phyloP scores from a whole-genome alignment of 202 grass and related monocot species.

The Dendrocalamus latiflorus region DNA sequence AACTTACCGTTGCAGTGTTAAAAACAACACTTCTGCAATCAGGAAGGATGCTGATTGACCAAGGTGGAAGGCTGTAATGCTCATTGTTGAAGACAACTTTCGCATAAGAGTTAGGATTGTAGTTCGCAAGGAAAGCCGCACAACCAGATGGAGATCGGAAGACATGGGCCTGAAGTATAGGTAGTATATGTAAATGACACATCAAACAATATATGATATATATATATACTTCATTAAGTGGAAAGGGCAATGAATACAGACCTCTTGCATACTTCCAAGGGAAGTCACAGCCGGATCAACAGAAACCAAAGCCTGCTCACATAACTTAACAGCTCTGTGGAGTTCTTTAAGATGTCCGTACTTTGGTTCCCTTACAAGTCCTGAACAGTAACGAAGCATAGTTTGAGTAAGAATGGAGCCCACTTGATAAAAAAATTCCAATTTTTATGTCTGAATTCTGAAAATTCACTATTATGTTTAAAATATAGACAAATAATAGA shows the following conservation, averaged over 20 bases:
- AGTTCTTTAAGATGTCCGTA: constrained; percentile 93
- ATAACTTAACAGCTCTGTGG: constrained; percentile 92
- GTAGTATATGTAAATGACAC: constrained; percentile 18
- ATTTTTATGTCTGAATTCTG: not conserved
- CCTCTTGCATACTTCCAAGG: constrained; percentile 91
- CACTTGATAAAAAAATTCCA: not conserved
- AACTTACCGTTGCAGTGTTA: constrained; percentile 88
- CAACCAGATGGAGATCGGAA: constrained; percentile 78
- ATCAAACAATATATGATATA: constrained; percentile 2
- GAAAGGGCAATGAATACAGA: constrained; percentile 25
- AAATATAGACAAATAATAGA: constrained; percentile 15
- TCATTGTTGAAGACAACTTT: constrained; percentile 81
- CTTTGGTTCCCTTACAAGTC: constrained; percentile 89
- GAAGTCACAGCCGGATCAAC: constrained; percentile 75
- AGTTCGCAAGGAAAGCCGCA: constrained; percentile 84
- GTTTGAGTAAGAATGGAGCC: not conserved
- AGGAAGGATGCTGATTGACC: constrained; percentile 98
- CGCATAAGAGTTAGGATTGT: constrained; percentile 69
- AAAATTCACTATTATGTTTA: constrained; percentile 6
- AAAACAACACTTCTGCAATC: constrained; percentile 93
- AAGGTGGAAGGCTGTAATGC: constrained; percentile 87
- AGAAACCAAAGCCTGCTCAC: constrained; percentile 77
- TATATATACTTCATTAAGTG: not conserved
- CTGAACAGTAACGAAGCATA: constrained; percentile 37
- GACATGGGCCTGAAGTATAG: constrained; percentile 66